Evolutionary conservation across 2,329 filamentous ascomycete species (phyloP), one percentile per base, ranked within the genome.

Genomic region (Neophaeococcomyces mojaviensis): DNA sequence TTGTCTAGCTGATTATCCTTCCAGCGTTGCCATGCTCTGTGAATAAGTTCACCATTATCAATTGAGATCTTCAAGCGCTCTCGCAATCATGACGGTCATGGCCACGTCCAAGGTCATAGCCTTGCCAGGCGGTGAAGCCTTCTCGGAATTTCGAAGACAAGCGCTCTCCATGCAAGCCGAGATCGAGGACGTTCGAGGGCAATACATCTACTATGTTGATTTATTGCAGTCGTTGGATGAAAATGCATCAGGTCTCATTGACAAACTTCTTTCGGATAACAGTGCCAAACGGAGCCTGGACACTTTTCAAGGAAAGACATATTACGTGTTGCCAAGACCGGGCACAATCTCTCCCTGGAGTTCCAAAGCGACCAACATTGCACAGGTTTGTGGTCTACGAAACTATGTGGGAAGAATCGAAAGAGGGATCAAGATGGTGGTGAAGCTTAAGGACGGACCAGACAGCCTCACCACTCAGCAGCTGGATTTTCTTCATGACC

Each of bases 321-420:
- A 86, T 62, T 87, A 88, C 62, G 76, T 95, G 48, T 81, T 78
- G 38, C 90, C 90, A 16, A 79, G 90, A 55, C 85, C 86, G 15
- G 80, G 80, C 58, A 89, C 80, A 2, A 82, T 94, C 56, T 96
- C 89, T 33, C 92, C 92, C 62, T 98, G 92, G 92, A 96, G 88
- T 68, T 95, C 89, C 47, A 89, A 96, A 66, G 90, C 89, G 22
- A 95, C 90, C 38, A 90, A 82, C 63, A 96, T 97, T 64, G 85
- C 90, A 44, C 82, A 92, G 55, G 90, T 96, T 26, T 97, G 90
- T 63, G 89, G 86, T 20, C 72, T 97, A 49, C 79, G 81, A 34
- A 67, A 79, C 44, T 76, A 84, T 24, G 77, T 82, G 39, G 74
- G 82, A 61, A 82, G 90, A 48, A 86, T 97, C 55, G 92, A 98